phyloP scores from a whole-genome alignment of 768 basidiomycete genomes.

The Suillus subluteus region DNA sequence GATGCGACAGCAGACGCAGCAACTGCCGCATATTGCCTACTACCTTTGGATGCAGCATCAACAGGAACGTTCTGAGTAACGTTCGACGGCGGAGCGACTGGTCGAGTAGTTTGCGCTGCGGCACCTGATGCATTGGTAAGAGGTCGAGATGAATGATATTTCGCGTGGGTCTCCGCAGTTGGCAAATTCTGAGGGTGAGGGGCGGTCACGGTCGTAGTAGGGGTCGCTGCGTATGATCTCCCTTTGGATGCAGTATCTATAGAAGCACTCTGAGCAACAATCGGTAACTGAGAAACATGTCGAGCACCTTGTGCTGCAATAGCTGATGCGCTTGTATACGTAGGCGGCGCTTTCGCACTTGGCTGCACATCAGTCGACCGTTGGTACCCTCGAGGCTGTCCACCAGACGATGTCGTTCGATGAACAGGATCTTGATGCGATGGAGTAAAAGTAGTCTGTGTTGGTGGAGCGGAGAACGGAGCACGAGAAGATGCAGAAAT shows the following conservation, averaged over 20 bases:
- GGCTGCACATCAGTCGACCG: conserved; percentile 28
- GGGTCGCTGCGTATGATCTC: background rate
- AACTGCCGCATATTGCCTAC: background rate
- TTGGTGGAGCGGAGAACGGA: conserved; percentile 27
- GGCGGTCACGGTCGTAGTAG: background rate
- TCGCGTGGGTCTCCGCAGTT: conserved; percentile 21
- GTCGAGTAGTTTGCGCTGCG: conserved; percentile 6
- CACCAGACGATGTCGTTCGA: conserved; percentile 22
- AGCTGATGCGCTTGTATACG: background rate
- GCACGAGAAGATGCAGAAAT: conserved; percentile 19
- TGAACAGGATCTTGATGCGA: conserved; percentile 19
- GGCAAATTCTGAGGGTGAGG: conserved; percentile 1
- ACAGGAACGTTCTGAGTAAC: background rate
- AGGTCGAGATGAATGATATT: conserved; percentile 23
- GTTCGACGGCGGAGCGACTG: background rate
- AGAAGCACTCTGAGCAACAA: background rate
- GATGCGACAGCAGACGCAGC: conserved; percentile 4
- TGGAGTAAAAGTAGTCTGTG: conserved; percentile 20
- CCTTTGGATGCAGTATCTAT: background rate
- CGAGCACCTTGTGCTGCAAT: background rate
- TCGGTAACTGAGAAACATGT: background rate
- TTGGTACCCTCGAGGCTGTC: conserved; percentile 27
- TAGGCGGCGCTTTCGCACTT: conserved; percentile 20
- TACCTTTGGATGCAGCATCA: background rate
- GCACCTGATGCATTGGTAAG: conserved; percentile 10